Evolutionary conservation across 1,284 basidiomycete genomes (phyloP), one percentile per base, ranked within the genome.

Genomic region (Erythrobasidium hasegawianum): DNA sequence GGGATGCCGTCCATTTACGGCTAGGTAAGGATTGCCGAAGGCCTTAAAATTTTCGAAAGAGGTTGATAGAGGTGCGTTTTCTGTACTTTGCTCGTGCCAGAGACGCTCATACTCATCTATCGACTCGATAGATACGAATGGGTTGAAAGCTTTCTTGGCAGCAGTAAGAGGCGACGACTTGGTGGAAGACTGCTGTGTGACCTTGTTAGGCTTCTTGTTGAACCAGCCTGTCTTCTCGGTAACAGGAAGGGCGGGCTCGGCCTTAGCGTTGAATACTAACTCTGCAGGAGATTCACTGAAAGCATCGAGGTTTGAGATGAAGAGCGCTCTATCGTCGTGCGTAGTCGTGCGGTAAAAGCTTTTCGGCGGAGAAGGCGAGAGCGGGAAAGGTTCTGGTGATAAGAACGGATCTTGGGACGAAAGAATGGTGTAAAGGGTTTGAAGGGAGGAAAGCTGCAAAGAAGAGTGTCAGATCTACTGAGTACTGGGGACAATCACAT

Each of bases 11-110:
- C 70, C 71, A 45, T 73, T 70, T 2, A 73, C 71, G 22, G 72
- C 71, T 10, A 70, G 57, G 52, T 73, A 71, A 68, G 70, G 71
- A 33, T 70, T 71, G 29, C 69, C 33, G 59, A 60, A 69, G 58
- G 67, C 64, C 26, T 55, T 49, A 27, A 71, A 67, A 1, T 59
- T 61, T 20, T 65, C 62, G 43, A 56, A 68, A 5, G 67, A n/a
- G 14, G 55, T 33, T 18, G 57, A 22, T 13, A 53, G 59, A 13
- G 40, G 24, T 22, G 20, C 7, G 26, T 38, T 14, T 64, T 57
- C 18, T n/a, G 39, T 11, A 7, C 68, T 47, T 14, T 47, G 43
- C 22, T 40, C 59, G 22, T 61, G 59, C 61, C 68, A 71, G 18
- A 54, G 49, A 33, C 16, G 53, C 54, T 70, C 62, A 38, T 72